These are phyloP conservation scores for Emergomyces orientalis DNA, from an alignment of 2,329 filamentous ascomycete genomes.

Conservation along the genomic window DNA sequence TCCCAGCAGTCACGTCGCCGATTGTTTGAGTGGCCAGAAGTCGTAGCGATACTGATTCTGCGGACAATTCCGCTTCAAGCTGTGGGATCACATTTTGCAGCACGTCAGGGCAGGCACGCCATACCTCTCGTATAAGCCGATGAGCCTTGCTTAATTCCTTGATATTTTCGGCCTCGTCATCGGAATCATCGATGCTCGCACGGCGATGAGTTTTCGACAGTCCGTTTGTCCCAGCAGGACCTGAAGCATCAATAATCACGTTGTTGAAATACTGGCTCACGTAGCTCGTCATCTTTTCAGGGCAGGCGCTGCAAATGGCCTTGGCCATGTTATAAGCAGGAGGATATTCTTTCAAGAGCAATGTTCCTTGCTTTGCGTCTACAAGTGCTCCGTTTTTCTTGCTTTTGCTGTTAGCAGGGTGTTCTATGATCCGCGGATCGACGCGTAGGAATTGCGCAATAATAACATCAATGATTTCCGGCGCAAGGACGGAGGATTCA, in stretches of 20 bases:
- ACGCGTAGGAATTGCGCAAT: slow-evolving; percentile 92
- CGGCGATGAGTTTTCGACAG: slow-evolving; percentile 34
- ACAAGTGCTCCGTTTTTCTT: slow-evolving; percentile 46
- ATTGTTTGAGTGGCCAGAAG: slow-evolving; percentile 86
- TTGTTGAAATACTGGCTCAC: slow-evolving; percentile 96
- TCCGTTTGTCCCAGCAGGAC: slow-evolving; percentile 49
- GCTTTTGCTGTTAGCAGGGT: slow-evolving; percentile 44
- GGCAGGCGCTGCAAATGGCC: slow-evolving; percentile 77
- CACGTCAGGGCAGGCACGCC: slow-evolving; percentile 81
- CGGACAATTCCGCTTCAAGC: slow-evolving; percentile 80
- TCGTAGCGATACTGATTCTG: slow-evolving; percentile 79
- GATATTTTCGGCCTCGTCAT: slow-evolving; percentile 71
- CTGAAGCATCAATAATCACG: slow-evolving; percentile 81
- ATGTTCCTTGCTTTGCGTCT: slow-evolving; percentile 70
- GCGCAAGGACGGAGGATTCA: slow-evolving; percentile 66
- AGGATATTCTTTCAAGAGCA: slow-evolving; percentile 79
- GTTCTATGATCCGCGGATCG: slow-evolving; percentile 52
- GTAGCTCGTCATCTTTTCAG: slow-evolving; percentile 90
- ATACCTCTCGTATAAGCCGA: slow-evolving; percentile 78
- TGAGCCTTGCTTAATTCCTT: slow-evolving; percentile 86
- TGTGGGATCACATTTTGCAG: slow-evolving; percentile 90
- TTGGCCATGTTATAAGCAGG: slow-evolving; percentile 95
- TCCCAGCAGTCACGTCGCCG: slow-evolving; percentile 87
- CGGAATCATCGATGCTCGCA: slow-evolving; percentile 49
- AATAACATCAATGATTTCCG: slow-evolving; percentile 80